phyloP scores from a whole-genome alignment of 2,329 filamentous ascomycete genomes.

The Cadophora gregata region DNA sequence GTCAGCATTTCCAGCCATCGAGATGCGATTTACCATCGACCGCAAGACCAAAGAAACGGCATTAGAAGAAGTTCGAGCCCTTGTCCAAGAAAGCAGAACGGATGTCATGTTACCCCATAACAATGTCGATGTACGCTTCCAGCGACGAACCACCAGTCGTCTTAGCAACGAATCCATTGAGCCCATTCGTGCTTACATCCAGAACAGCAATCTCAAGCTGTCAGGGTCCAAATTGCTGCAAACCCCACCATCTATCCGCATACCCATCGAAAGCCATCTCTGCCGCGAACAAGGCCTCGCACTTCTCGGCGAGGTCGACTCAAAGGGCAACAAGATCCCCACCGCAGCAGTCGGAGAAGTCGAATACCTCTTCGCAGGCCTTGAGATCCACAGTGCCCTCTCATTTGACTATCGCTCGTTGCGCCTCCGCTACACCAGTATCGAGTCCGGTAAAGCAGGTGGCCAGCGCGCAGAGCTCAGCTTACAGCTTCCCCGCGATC shows the following conservation, averaged over 20 bases:
- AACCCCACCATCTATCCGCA: slow-evolving; percentile 37
- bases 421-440: slow-evolving; percentile 37
- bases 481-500: slow-evolving; percentile 30
- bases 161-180: slow-evolving; percentile 20
- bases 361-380: slow-evolving; percentile 43
- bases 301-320: slow-evolving; percentile 19
- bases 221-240: slow-evolving; percentile 27
- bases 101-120: slow-evolving; percentile 44
- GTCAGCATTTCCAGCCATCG: slow-evolving; percentile 40
- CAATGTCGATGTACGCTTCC: slow-evolving; percentile 42
- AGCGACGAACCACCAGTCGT: slow-evolving; percentile 35
- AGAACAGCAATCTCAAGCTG: slow-evolving; percentile 32
- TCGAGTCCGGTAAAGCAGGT: slow-evolving; percentile 43
- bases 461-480: slow-evolving; percentile 40
- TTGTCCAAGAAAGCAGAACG: slow-evolving; percentile 32
- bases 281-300: slow-evolving; percentile 28
- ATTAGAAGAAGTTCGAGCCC: slow-evolving; percentile 35
- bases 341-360: slow-evolving; percentile 35
- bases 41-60: slow-evolving; percentile 22
- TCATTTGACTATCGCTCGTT: slow-evolving; percentile 36
- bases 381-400: slow-evolving; percentile 39
- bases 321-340: background rate
- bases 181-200: slow-evolving; percentile 34
- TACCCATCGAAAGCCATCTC: slow-evolving; percentile 40
- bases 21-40: slow-evolving; percentile 40